phyloP scores from a whole-genome alignment of 345 rosid genomes.

The Nasturtium officinale region DNA sequence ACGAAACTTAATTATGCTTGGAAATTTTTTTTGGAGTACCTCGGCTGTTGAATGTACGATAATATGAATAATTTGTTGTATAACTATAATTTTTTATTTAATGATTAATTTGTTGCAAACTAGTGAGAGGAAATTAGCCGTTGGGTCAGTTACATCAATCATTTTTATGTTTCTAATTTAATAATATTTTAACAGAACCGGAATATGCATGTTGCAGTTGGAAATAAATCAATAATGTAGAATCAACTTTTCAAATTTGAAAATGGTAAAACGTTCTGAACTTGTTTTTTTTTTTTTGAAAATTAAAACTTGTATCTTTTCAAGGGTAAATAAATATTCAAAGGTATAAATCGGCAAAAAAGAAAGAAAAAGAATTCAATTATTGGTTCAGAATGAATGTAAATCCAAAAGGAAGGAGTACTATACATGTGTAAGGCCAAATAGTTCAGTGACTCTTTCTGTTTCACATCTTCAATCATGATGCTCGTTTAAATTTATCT shows the following conservation, averaged over 20 bases:
- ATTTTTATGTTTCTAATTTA: slow-evolving; percentile 7
- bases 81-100: slow-evolving; percentile 15
- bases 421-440: slow-evolving; percentile 11
- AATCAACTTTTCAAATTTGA: slow-evolving; percentile 7
- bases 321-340: not conserved
- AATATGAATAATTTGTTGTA: not conserved
- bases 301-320: not conserved
- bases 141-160: slow-evolving; percentile 34
- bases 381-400: not conserved
- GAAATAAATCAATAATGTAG: slow-evolving; percentile 31
- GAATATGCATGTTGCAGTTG: slow-evolving; percentile 36
- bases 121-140: slow-evolving; percentile 25
- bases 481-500: not conserved
- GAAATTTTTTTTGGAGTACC: not conserved
- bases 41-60: slow-evolving; percentile 21
- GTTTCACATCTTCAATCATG: slow-evolving; percentile 1
- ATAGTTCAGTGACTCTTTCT: slow-evolving; percentile 5
- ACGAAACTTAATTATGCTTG: not conserved
- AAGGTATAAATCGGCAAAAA: not conserved
- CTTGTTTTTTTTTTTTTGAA: not conserved
- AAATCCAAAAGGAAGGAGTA: slow-evolving; percentile 16
- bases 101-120: slow-evolving; percentile 6
- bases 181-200: not conserved
- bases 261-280: slow-evolving; percentile 7
- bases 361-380: not conserved